These are phyloP conservation scores for Yamadazyma tumulicola DNA, from an alignment of 805 yeast genomes.

Conservation along the genomic window DNA sequence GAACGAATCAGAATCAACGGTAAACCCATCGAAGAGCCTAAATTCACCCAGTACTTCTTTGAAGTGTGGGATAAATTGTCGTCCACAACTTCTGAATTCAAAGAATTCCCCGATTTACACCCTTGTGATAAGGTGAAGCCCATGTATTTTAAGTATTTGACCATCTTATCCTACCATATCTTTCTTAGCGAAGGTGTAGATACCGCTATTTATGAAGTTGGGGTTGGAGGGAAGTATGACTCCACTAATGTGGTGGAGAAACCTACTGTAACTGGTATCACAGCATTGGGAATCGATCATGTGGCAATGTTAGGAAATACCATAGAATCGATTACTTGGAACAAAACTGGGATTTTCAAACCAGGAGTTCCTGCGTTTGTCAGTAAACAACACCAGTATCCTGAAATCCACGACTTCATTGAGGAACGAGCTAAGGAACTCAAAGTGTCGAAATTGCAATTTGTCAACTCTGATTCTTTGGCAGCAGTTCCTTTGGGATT, in stretches of 20 bases:
- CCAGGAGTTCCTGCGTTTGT: constrained; percentile 63
- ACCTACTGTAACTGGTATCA: constrained; percentile 83
- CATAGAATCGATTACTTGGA: constrained; percentile 89
- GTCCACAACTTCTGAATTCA: constrained; percentile 49
- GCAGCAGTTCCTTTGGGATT: constrained; percentile 57
- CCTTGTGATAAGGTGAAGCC: constrained; percentile 77
- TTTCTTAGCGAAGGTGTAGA: constrained; percentile 87
- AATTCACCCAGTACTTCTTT: constrained; percentile 85
- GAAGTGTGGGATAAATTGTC: constrained; percentile 88
- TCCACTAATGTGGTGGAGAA: constrained; percentile 83
- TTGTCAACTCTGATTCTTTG: constrained; percentile 43
- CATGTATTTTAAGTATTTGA: constrained; percentile 87
- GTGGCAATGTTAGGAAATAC: constrained; percentile 83
- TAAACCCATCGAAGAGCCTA: constrained; percentile 71
- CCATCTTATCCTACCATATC: constrained; percentile 86
- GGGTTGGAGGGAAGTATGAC: constrained; percentile 97
- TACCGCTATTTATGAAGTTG: constrained; percentile 94
- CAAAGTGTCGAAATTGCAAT: constrained; percentile 38
- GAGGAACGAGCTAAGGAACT: constrained; percentile 67
- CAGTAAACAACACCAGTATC: constrained; percentile 48
- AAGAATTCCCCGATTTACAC: constrained; percentile 57
- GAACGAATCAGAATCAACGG: constrained; percentile 91
- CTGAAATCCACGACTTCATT: constrained; percentile 54
- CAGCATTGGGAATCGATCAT: constrained; percentile 90
- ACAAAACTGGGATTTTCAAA: constrained; percentile 92